Conservation (phyloP, 768 basidiomycete genomes). For the Boletus insuetus region DNA sequence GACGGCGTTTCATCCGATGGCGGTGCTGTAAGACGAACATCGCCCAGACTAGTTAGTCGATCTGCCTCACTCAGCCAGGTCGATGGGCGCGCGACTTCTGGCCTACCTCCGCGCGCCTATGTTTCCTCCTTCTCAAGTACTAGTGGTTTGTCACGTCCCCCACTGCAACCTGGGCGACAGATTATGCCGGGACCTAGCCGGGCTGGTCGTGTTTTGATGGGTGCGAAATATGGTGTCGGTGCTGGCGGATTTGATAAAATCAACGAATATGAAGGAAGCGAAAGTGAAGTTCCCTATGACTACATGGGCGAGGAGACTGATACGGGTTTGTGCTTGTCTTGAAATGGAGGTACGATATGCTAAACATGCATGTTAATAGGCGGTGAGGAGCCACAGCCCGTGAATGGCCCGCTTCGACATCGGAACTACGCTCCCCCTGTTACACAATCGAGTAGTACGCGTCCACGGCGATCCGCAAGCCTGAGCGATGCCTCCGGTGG, state of each 20-base stretch:
- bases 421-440: conserved; percentile 26
- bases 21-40: conserved; percentile 18
- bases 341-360: conserved; percentile 11
- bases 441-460: conserved; percentile 43
- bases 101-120: conserved; percentile 33
- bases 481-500: conserved; percentile 56
- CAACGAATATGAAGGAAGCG: conserved; percentile 42
- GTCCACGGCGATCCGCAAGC: conserved; percentile 74
- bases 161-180: conserved; percentile 40
- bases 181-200: conserved; percentile 45
- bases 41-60: conserved; percentile 29
- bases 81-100: conserved; percentile 34
- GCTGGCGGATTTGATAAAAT: conserved; percentile 46
- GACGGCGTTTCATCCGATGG: conserved; percentile 26
- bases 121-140: conserved; percentile 24
- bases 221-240: conserved; percentile 29
- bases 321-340: conserved; percentile 29
- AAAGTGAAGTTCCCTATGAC: conserved; percentile 36
- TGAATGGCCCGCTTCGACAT: conserved; percentile 26
- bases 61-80: conserved; percentile 34
- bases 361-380: conserved; percentile 28
- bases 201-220: conserved; percentile 50
- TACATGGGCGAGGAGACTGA: conserved; percentile 40
- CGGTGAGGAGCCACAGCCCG: conserved; percentile 28
- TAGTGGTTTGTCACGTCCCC: conserved; percentile 40